Evolutionary conservation across 73 alveolate genomes (phyloP), one percentile per base, ranked within the genome.

Genomic region (Tetrahymena malaccensis): DNA sequence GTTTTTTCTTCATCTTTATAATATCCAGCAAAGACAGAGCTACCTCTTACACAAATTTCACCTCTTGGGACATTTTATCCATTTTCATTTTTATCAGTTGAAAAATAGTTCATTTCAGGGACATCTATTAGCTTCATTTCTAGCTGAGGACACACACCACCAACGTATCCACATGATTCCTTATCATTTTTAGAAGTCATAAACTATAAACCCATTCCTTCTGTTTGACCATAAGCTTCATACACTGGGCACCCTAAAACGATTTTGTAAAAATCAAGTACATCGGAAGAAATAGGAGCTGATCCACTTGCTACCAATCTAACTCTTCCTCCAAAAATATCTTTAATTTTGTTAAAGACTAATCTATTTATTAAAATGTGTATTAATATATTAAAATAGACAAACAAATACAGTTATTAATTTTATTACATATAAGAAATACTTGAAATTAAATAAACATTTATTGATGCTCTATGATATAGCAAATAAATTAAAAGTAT

Each of bases 151-250:
- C 96, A 85, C 70, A 98, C 97, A 15, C 99, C 99, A 1, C 99
- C 99, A 35, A 99, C 98, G 56, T 97, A 98, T 33, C 99, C 99
- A 19, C 98, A 40, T 1, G 89, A 89, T 44, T 93, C 94, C 17
- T 97, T 95, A 94, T 98, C 99, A 31, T 94, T 83, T 35, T 94
- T 94, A 1, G 93, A 95, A 6, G 99, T 95, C 58, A 96, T 55
- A 85, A 98, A 93, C 1, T 96, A 94, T 56, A 98, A 98, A 25
- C 98, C 99, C 34, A 98, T 96, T n/a, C 97, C 93, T 96, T 99
- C 99, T 34, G 99, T 99, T 96, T 98, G 97, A 0, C 99, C 99
- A 96, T 98, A 99, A 21, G 99, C 99, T 94, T 98, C 99, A 13
- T 94, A 55, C 3, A 98, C 94, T 15, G 98, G 98, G 55, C 97